Conservation (phyloP, 371 early-diverging fungal species). For the Lichtheimia ramosa region DNA sequence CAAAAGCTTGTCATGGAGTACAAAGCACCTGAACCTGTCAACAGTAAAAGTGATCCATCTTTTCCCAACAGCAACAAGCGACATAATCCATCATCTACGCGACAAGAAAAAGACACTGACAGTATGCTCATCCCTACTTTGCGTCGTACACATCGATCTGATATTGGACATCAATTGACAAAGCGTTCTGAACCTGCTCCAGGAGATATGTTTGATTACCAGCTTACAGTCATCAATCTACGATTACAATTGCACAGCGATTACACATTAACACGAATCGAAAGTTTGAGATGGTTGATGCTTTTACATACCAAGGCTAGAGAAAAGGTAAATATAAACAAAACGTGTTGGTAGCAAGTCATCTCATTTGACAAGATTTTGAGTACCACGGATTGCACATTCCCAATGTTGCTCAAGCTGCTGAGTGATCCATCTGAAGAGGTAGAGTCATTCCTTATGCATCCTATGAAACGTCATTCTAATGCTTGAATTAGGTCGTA, state of each 20-base stretch:
- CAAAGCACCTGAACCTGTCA: conserved; percentile 3
- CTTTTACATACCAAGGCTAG: conserved; percentile 91
- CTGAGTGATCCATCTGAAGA: conserved; percentile 90
- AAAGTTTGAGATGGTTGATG: conserved; percentile 87
- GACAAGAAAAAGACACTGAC: neutral
- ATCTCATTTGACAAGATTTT: neutral
- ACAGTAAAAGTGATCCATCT: neutral
- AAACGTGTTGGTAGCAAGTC: neutral
- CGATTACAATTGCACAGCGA: conserved; percentile 77
- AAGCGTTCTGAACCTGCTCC: conserved; percentile 14
- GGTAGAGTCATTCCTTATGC: conserved; percentile 21
- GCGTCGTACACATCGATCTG: conserved; percentile 3
- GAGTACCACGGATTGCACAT: conserved; percentile 65
- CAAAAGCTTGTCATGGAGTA: conserved; percentile 67
- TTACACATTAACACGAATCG: conserved; percentile 84
- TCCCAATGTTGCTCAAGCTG: conserved; percentile 79
- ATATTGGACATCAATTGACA: neutral
- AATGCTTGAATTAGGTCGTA: conserved; percentile 58
- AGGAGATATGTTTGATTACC: conserved; percentile 74
- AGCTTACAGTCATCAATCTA: conserved; percentile 70
- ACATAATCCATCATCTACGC: too few species aligned
- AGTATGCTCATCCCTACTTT: neutral
- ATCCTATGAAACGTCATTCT: too few species aligned
- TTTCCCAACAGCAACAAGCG: too few species aligned
- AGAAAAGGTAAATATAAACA: conserved; percentile 39